Evolutionary conservation across 1,139 yeast genomes (phyloP).

Genomic region (Scheffersomyces insectosa): DNA sequence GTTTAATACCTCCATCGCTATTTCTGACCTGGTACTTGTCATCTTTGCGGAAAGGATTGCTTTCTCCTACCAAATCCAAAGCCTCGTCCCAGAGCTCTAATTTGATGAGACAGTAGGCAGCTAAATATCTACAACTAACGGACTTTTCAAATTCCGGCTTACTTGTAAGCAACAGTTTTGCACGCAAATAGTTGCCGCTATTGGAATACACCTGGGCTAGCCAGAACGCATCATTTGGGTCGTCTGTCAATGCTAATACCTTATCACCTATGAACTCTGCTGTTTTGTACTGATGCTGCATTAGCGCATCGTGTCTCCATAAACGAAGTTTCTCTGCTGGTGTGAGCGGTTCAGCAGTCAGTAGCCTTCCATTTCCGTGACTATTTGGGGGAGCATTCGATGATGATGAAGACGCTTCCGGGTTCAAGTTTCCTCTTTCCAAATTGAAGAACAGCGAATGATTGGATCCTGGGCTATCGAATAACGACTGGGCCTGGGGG

Average conservation of each 20-base stretch:
- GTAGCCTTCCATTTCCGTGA: constrained; percentile 8
- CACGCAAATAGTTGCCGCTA: constrained; percentile 76
- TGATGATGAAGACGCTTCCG: constrained; percentile 8
- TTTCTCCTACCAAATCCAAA: constrained; percentile 79
- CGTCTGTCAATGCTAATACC: constrained; percentile 74
- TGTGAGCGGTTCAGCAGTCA: constrained; percentile 48
- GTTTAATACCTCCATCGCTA: constrained; percentile 73
- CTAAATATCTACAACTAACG: constrained; percentile 79
- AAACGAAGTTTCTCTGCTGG: constrained; percentile 84
- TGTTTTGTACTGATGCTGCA: constrained; percentile 89
- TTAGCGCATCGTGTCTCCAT: constrained; percentile 93
- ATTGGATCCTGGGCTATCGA: constrained; percentile 46
- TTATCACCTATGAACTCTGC: constrained; percentile 95
- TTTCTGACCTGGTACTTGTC: constrained; percentile 42
- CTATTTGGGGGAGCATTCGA: constrained; percentile 6
- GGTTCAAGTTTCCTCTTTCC: constrained; percentile 20
- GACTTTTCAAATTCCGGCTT: constrained; percentile 42
- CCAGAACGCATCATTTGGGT: constrained; percentile 96
- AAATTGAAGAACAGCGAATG: constrained; percentile 42
- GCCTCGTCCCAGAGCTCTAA: constrained; percentile 89
- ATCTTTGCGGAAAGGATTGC: constrained; percentile 63
- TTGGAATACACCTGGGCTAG: constrained; percentile 84
- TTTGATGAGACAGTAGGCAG: constrained; percentile 73
- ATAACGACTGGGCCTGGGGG: constrained; percentile 36
- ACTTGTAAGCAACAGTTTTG: constrained; percentile 59